Base-by-base conservation (phyloP, 1,139 yeast genomes). In the Scheffersomyces illinoinensis region DNA sequence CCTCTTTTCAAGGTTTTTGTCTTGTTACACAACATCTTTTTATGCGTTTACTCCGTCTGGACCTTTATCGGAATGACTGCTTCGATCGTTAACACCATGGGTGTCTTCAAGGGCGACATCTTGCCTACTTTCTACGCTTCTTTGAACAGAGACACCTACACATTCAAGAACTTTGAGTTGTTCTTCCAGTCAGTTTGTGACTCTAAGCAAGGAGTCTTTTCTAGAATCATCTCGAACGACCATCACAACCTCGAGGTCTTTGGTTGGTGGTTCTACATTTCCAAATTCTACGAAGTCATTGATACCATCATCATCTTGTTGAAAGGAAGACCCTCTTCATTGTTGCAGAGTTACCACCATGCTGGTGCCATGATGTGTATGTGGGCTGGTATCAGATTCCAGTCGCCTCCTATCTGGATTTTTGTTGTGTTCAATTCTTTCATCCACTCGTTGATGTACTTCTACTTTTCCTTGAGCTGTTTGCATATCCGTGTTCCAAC, bases 311-410 rank as follows among this genome's bases (percentile, higher is more conserved):
- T 89, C 65, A 89, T 89, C 62, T 78, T 89, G 59, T 79, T 88
- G 61, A 89, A 89, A 74, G 93, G 93, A 54, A 81, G 84, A 70
- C 90, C 88, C 50, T 85, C 91, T 17, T 85, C 90, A 4, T 75
- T 89, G 62, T 78, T 89, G 66, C 93, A 89, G 74, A 86, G 91
- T 61, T 89, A 89, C 73, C 93, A 89, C 71, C 95, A 89, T 71
- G 85, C 93, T 2, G 95, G 93, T 50, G 95, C 95, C 55, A 89
- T 89, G 89, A 78, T 89, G 76, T 87, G 91, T 65, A 89, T 89
- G 93, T 89, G 93, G 93, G 85, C 90, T 2, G 95, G 93, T 3
- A 84, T 88, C 59, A 77, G 93, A 59, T 89, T 77, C 71, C 85
- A 85, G 59, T 84, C 91, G 14, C 91, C 93, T 12, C 93, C 93